Conservation (phyloP, 768 basidiomycete species). For the Cubamyces lactineus region DNA sequence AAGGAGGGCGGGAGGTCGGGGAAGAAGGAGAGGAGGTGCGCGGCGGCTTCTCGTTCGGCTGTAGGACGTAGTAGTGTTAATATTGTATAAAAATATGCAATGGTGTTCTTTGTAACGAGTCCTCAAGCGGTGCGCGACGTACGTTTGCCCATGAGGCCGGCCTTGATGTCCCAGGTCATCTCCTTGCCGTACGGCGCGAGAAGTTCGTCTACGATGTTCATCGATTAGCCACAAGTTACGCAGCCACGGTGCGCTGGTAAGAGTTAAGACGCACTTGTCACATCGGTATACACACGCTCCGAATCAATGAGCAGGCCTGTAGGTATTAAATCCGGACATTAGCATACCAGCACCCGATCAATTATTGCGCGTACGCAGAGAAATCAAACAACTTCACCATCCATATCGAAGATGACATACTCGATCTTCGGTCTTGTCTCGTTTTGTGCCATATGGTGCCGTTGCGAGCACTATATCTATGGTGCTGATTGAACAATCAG, state of each 20-base stretch:
- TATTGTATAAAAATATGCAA: no score
- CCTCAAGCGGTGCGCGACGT: conserved; percentile 26
- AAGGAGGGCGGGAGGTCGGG: conserved; percentile 63
- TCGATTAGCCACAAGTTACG: no score
- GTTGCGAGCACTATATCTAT: no score
- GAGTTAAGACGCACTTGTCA: conserved; percentile 61
- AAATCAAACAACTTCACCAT: conserved; percentile 34
- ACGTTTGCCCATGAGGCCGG: conserved; percentile 90
- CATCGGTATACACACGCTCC: conserved; percentile 74
- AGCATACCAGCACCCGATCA: background rate
- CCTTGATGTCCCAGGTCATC: conserved; percentile 90
- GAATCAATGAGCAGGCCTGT: conserved; percentile 80
- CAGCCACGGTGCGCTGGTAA: no score
- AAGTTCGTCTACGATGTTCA: conserved; percentile 57
- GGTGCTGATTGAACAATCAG: no score
- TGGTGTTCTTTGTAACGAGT: no score
- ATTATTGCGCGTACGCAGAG: background rate
- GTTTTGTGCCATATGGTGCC: background rate
- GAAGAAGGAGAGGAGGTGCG: conserved; percentile 77
- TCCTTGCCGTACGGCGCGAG: conserved; percentile 72
- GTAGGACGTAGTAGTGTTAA: conserved; percentile 6
- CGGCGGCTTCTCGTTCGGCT: conserved; percentile 69
- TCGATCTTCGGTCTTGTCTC: conserved; percentile 27
- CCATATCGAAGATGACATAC: conserved; percentile 43
- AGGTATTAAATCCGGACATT: background rate